Conservation (phyloP, 352 stramenopile species). For the Pythium insidiosum region DNA sequence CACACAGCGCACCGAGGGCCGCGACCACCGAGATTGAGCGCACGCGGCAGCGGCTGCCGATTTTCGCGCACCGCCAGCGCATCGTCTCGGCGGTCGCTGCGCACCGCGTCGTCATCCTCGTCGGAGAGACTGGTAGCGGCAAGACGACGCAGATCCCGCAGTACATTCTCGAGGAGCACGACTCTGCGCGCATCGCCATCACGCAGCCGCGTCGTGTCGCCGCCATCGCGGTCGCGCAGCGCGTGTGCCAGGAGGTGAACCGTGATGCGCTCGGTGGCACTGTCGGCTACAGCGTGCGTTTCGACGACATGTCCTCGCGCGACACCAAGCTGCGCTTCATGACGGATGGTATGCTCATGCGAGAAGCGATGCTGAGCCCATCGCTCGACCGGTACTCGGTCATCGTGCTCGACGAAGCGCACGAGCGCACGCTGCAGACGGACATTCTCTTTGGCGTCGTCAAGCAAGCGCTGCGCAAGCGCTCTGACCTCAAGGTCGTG, state of each 20-base stretch:
- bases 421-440: constrained; percentile 84
- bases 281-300: constrained; percentile 92
- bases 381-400: constrained; percentile 75
- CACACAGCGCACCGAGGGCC: too few species aligned
- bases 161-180: constrained; percentile 72
- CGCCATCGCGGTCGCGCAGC: constrained; percentile 77
- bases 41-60: constrained; percentile 56
- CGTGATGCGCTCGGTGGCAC: constrained; percentile 33
- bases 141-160: constrained; percentile 90
- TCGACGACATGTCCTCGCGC: constrained; percentile 88
- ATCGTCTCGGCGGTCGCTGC: constrained; percentile 54
- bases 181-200: constrained; percentile 49
- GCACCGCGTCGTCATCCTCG: constrained; percentile 80
- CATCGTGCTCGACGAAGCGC: constrained; percentile 82
- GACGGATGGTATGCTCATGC: constrained; percentile 90
- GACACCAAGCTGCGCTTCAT: constrained; percentile 93
- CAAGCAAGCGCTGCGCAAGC: constrained; percentile 72
- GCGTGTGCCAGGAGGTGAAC: constrained; percentile 62
- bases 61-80: constrained; percentile 58
- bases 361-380: constrained; percentile 66
- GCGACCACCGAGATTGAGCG: constrained; percentile 37
- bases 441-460: constrained; percentile 89
- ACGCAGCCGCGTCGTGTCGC: constrained; percentile 78
- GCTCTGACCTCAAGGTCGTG: constrained; percentile 89
- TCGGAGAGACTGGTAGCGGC: constrained; percentile 85